Evolutionary conservation across 495 filamentous ascomycete genomes (phyloP).

Genomic region (Pyrenopolyporus hunteri): DNA sequence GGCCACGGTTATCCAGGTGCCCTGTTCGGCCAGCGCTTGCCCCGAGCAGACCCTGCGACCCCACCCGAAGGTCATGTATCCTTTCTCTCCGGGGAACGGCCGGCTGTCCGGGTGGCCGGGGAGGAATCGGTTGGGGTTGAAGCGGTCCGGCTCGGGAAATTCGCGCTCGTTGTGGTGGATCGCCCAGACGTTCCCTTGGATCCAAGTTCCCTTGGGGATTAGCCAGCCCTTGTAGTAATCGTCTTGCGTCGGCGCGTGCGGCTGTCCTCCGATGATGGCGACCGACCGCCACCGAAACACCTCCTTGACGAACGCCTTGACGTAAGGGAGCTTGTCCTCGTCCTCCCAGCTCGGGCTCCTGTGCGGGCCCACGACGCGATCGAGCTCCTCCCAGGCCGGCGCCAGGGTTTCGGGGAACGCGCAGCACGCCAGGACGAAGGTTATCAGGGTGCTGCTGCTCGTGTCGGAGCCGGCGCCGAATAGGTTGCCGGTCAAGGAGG

Average conservation of each 20-base stretch:
- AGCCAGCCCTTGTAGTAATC: slow-evolving; percentile 62
- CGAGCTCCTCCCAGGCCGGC: slow-evolving; percentile 61
- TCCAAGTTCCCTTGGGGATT: slow-evolving; percentile 61
- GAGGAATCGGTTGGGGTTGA: slow-evolving; percentile 57
- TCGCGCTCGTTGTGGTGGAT: slow-evolving; percentile 69
- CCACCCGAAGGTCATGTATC: slow-evolving; percentile 71
- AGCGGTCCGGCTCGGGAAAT: slow-evolving; percentile 66
- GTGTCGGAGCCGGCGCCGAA: slow-evolving; percentile 73
- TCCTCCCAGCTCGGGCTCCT: slow-evolving; percentile 65
- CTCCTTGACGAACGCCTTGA: slow-evolving; percentile 66
- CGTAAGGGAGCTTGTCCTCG: slow-evolving; percentile 62
- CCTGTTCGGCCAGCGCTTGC: slow-evolving; percentile 63
- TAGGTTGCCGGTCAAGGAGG: slow-evolving; percentile 64
- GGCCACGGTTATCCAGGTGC: slow-evolving; percentile 61
- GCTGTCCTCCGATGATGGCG: slow-evolving; percentile 66
- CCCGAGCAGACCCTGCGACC: slow-evolving; percentile 65
- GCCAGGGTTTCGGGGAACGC: slow-evolving; percentile 57
- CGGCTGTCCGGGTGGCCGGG: slow-evolving; percentile 54
- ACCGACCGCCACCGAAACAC: slow-evolving; percentile 69
- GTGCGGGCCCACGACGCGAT: slow-evolving; percentile 59
- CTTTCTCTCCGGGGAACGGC: slow-evolving; percentile 63
- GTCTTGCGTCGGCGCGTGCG: slow-evolving; percentile 65
- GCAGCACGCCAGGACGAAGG: slow-evolving; percentile 66
- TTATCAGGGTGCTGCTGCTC: slow-evolving; percentile 67
- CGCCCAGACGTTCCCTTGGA: slow-evolving; percentile 69